Evolutionary conservation across 345 rosid species (phyloP), one percentile per base, ranked within the genome.

Genomic region (Gossypium mustelinum): DNA sequence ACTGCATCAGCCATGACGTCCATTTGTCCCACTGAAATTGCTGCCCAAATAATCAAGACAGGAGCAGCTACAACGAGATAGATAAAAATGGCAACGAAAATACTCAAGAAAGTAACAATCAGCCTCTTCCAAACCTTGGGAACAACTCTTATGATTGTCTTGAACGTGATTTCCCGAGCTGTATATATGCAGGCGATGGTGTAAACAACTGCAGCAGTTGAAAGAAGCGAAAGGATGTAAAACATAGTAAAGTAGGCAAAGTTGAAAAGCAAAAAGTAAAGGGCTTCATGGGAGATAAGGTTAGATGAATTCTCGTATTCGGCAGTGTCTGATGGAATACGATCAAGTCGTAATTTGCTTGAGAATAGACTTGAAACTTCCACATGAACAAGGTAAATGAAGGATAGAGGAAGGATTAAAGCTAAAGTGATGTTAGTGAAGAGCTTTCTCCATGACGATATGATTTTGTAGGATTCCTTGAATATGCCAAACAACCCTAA

Each of bases 61-160:
- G 66, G 0, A 1, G 66, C 0, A 3, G 76, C 68, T 7, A 29
- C 55, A 0, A 77, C 0, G 77, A 54, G 72, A 77, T 81, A 87
- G 2, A 51, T 34, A 17, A 87, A 59, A 25, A 76, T 8, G 47
- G 75, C 75, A 2, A 39, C 16, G 50, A 73, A 80, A 17, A 68
- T 74, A 66, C 85, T 82, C 4, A 87, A 12, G 52, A 89, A 82
- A 1, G 89, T 89, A 29, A 84, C 68, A 79, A 83, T 72, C 9
- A 89, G 76, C 27, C 89, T 74, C 83, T 82, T 85, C 91, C 88
- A 89, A 1, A 86, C 88, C 75, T 69, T 82, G 0, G 89, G 87
- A n/a, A 89, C 88, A 0, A 86, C 87, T 18, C 79, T 76, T 66
- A 85, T 76, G 72, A 85, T 86, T 68, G 80, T 81, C 39, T 17